These are phyloP conservation scores for Starmerella apis DNA, from an alignment of 805 yeast species.

Conservation along the genomic window DNA sequence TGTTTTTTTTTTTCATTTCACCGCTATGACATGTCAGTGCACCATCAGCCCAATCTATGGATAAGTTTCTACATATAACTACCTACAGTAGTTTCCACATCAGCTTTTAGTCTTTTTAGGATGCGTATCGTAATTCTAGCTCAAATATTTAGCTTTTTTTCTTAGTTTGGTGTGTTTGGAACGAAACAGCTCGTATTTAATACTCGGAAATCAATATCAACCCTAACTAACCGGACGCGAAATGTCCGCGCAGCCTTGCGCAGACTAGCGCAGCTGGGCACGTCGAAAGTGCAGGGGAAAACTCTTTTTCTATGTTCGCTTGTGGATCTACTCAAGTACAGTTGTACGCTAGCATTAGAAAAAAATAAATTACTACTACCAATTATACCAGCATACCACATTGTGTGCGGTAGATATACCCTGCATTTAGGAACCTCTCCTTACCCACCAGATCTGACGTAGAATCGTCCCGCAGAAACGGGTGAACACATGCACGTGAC, in stretches of 20 bases:
- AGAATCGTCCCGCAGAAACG: not conserved
- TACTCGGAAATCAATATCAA: not conserved
- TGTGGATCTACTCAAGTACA: too few relatives aligned
- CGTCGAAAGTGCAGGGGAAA: not conserved
- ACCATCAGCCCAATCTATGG: too few relatives aligned
- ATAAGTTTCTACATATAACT: too few relatives aligned
- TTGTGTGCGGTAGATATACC: not conserved
- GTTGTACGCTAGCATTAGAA: too few relatives aligned
- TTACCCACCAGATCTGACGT: not conserved
- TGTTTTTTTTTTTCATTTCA: too few relatives aligned
- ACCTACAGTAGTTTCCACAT: too few relatives aligned
- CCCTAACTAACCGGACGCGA: too few relatives aligned
- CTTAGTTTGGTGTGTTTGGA: not conserved
- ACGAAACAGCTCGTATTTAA: not conserved
- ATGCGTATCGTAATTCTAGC: too few relatives aligned
- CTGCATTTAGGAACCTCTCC: not conserved
- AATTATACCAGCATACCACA: not conserved
- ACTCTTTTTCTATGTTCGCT: not conserved
- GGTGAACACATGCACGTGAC: not conserved
- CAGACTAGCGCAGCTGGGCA: too few relatives aligned
- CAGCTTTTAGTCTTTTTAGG: not conserved
- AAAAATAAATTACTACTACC: not conserved
- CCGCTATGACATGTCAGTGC: too few relatives aligned
- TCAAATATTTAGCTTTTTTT: too few relatives aligned
- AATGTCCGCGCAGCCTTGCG: too few relatives aligned